Conservation (phyloP, 176 grass and related monocot genomes). For the Oryza glaberrima region DNA sequence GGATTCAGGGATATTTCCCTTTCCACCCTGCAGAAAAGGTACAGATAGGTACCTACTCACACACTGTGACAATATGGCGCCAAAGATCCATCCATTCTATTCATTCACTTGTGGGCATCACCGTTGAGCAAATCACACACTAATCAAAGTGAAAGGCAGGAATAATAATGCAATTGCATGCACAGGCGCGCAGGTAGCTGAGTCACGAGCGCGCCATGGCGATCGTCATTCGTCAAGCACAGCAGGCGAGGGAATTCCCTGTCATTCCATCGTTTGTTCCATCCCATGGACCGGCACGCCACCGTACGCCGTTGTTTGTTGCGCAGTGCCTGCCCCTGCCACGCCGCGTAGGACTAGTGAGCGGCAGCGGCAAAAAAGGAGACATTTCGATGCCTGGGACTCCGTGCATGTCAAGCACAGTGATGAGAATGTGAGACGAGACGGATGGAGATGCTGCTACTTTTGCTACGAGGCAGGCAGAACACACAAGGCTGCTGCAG, state of each 20-base stretch:
- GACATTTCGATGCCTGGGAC: not conserved
- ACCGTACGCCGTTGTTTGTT: not conserved
- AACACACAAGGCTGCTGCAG: no score
- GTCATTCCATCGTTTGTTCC: not conserved
- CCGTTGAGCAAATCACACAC: not conserved
- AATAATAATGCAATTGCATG: no score
- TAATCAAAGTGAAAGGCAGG: not conserved
- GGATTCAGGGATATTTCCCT: constrained; percentile 32
- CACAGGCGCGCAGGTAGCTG: no score
- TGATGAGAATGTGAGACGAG: not conserved
- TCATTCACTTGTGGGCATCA: not conserved
- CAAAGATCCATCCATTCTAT: not conserved
- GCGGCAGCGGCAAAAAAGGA: not conserved
- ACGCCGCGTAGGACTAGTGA: no score
- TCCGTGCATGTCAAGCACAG: not conserved
- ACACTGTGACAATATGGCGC: not conserved
- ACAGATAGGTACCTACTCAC: not conserved
- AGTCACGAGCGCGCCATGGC: no score
- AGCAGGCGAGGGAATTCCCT: not conserved
- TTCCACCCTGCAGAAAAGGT: not conserved
- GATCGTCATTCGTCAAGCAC: not conserved
- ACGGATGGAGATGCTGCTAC: not conserved
- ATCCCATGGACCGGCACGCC: not conserved
- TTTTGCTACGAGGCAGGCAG: not conserved
- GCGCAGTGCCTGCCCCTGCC: not conserved